Percentiles rank a stretch among this genome's conserved stretches.
These are phyloP conservation scores for Dalechampia spathulata DNA, from an alignment of 441 rosid species.

Conservation along the genomic window DNA sequence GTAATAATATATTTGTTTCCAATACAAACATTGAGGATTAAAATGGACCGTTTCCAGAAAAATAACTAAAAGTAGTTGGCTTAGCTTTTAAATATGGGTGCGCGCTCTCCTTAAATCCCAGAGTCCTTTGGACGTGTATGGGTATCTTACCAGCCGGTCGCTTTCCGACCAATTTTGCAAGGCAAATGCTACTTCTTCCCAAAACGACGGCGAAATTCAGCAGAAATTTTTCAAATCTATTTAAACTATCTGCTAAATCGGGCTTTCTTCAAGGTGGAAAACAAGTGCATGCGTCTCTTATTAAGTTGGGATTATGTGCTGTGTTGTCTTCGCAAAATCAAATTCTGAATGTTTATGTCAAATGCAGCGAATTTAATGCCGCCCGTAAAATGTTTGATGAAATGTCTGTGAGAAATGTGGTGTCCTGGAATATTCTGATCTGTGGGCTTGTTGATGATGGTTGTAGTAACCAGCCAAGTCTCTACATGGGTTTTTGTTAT, in stretches of 20 bases:
- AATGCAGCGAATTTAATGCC: slow-evolving; percentile 26
- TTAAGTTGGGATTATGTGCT: slow-evolving; percentile 37
- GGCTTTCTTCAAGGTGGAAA: slow-evolving; percentile 31
- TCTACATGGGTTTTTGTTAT: slow-evolving; percentile 22
- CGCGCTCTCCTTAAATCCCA: slow-evolving; percentile 11
- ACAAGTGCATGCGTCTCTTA: slow-evolving; percentile 30
- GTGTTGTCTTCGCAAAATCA: slow-evolving; percentile 42
- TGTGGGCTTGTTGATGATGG: slow-evolving; percentile 22
- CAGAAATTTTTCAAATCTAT: slow-evolving; percentile 14
- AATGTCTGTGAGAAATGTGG: too few relatives aligned
- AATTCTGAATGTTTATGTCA: slow-evolving; percentile 36
- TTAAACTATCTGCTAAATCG: slow-evolving; percentile 34
- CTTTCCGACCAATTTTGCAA: slow-evolving; percentile 5
- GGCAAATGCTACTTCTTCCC: background rate
- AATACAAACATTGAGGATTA: too few relatives aligned
- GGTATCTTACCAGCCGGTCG: slow-evolving; percentile 15
- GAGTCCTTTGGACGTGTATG: slow-evolving; percentile 34
- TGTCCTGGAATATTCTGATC: too few relatives aligned
- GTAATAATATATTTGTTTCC: too few relatives aligned
- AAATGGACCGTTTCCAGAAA: too few relatives aligned
- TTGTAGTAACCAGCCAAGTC: slow-evolving; percentile 2
- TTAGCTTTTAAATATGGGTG: too few relatives aligned
- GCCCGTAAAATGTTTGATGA: too few relatives aligned
- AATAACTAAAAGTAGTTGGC: too few relatives aligned
- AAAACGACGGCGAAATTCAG: background rate